phyloP scores from a whole-genome alignment of 2,329 filamentous ascomycete genomes.

The Alternaria triticimaculans region DNA sequence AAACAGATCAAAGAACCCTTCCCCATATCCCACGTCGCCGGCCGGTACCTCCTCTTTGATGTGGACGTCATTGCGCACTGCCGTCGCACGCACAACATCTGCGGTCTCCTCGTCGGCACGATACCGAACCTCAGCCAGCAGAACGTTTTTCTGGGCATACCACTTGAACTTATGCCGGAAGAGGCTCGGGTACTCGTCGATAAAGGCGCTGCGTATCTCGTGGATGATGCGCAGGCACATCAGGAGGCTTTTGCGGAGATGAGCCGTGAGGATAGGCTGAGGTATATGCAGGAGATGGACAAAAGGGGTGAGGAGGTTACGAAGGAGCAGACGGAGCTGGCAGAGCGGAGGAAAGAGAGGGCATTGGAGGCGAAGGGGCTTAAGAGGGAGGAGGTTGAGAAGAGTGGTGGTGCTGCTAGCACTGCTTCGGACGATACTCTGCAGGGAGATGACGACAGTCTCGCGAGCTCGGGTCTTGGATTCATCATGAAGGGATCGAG shows the following conservation, averaged over 20 bases:
- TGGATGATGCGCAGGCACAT: conserved; percentile 80
- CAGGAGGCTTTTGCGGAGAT: conserved; percentile 66
- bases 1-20: conserved; percentile 62
- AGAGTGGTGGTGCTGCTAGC: conserved; percentile 17
- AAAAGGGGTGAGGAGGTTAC: conserved; percentile 62
- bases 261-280: conserved; percentile 63
- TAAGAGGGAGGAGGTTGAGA: conserved; percentile 20
- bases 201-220: conserved; percentile 75
- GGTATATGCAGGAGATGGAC: conserved; percentile 66
- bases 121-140: conserved; percentile 93
- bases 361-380: conserved; percentile 58
- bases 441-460: conserved; percentile 14
- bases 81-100: conserved; percentile 81
- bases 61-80: conserved; percentile 78
- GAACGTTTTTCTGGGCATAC: conserved; percentile 89
- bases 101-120: conserved; percentile 83
- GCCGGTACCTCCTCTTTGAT: conserved; percentile 89
- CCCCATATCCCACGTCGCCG: conserved; percentile 80
- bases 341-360: conserved; percentile 58
- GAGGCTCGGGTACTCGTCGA: conserved; percentile 84
- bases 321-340: conserved; percentile 54
- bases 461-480: conserved; percentile 25
- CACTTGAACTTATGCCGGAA: conserved; percentile 88
- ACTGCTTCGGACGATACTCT: conserved; percentile 18
- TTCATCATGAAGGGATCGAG: conserved; percentile 37